A percentile compares a stretch with the other conserved stretches of the same genome.
phyloP scores from a whole-genome alignment of 108 stramenopile species.

The Nannochloropsis oceanica region DNA sequence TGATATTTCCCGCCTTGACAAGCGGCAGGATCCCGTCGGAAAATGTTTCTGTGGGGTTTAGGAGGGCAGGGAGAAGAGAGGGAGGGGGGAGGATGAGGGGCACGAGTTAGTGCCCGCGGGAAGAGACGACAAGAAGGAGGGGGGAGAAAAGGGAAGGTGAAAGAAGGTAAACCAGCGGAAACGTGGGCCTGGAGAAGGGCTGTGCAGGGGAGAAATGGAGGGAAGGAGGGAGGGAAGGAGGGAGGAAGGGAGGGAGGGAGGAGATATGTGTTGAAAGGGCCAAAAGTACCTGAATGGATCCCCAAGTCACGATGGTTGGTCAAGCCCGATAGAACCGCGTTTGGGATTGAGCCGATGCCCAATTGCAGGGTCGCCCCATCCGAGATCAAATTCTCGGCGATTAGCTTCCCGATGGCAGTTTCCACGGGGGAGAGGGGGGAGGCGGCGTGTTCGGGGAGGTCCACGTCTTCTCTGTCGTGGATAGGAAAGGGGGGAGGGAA shows the following conservation, averaged over 20 bases:
- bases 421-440: background rate
- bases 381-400: conserved; percentile 14
- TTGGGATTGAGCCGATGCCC: conserved; percentile 32
- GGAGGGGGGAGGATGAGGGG: background rate
- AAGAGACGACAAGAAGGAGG: too few relatives aligned
- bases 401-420: conserved; percentile 5
- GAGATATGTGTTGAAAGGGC: too few relatives aligned
- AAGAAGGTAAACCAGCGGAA: too few relatives aligned
- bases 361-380: conserved; percentile 29
- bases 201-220: too few relatives aligned
- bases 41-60: conserved; percentile 25
- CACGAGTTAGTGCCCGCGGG: too few relatives aligned
- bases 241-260: too few relatives aligned
- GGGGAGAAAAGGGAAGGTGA: too few relatives aligned
- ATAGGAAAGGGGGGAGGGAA: background rate
- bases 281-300: background rate
- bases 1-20: conserved; percentile 15
- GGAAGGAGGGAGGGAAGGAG: too few relatives aligned
- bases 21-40: conserved; percentile 18
- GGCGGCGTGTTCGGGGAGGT: background rate
- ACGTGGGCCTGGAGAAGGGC: too few relatives aligned
- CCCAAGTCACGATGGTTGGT: background rate
- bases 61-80: background rate
- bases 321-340: conserved; percentile 11
- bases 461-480: background rate